Evolutionary conservation across 495 filamentous ascomycete species (phyloP), one percentile per base, ranked within the genome.

Genomic region (Talaromyces thailandensis): DNA sequence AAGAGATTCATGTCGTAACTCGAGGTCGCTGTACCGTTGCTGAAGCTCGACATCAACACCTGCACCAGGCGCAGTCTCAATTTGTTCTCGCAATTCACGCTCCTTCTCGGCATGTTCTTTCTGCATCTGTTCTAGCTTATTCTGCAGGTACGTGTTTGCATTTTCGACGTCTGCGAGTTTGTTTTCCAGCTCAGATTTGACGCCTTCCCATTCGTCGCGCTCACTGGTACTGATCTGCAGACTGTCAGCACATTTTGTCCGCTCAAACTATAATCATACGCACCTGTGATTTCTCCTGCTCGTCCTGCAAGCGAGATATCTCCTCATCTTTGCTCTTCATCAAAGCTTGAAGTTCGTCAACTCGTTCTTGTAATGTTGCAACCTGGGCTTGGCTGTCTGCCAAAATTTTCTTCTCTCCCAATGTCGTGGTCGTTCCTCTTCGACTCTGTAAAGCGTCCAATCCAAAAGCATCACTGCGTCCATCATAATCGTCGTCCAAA

Each of bases 321-420:
- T 88, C 81, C 48, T 79, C 75, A 58, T 89, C 84, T 66, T 84
- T 88, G 7, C 79, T 70, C 31, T 79, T 79, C 58, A 88, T 58
- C 25, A 75, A 68, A 12, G 74, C 74, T 68, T 97, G 90, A 70
- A 97, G 79, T 23, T 79, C 78, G 58, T 86, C 84, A 21, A 96
- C 71, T 71, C 88, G 94, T 40, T 84, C 86, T 63, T 90, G 84
- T 60, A 98, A 73, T 9, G 87, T 80, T 43, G 84, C 79, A 4
- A 96, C 82, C 70, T 96, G 90, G 8, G 80, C 75, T 70, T 96
- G 88, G 59, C 90, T 89, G 4, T 94, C 90, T 40, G 87, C 76
- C 60, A 92, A 77, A 29, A 89, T 69, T 66, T 85, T 92, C 64
- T 88, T 85, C 62, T 90, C 86, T 18, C 82, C 76, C 24, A 79